Base-by-base conservation (phyloP, 352 stramenopile genomes). In the Globisporangium cederbergense region DNA sequence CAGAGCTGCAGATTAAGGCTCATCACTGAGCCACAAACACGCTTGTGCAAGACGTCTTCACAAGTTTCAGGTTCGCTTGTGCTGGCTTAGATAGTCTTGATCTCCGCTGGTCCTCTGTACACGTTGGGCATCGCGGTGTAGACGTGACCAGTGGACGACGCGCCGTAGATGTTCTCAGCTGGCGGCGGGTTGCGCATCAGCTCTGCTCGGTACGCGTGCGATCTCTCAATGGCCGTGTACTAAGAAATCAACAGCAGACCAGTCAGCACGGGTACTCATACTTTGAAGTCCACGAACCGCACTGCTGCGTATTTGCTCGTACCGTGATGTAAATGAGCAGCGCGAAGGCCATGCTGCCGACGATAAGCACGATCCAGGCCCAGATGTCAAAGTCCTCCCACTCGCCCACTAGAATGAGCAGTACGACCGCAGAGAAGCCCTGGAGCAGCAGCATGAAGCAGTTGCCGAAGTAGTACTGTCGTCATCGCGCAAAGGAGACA, bases 391-490 rank as follows among this genome's bases (percentile, higher is more conserved):
- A 89, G 66, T 87, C 65, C 30, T 88, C 77, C 85, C 85, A 94
- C 68, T 91, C 80, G 58, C 77, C 84, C 38, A 94, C 83, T 14
- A 92, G 70, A 34, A 94, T 75, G 40, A 92, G 75, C 40, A 94
- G 70, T 62, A 91, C 74, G 16, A 92, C 74, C 1, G 82, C 80
- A 49, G 85, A 94, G 54, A 90, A 80, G 52, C 73, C 72, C 58
- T 94, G 79, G 13, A 94, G 72, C 51, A 90, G 52, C 47, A 93
- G 67, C 78, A 93, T 91, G 76, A 93, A 92, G 74, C 83, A 93
- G 63, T 93, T 93, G 60, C 85, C 83, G 56, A 91, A 93, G 73
- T 92, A 93, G 65, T 93, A 93, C 84, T 93, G 72, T 14, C 8
- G 3, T 4, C 16, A 14, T 9, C 42, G 4, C 40, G 8, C 8